These are phyloP conservation scores for Thermoascus crustaceus DNA, from an alignment of 2,329 filamentous ascomycete species.

Conservation along the genomic window DNA sequence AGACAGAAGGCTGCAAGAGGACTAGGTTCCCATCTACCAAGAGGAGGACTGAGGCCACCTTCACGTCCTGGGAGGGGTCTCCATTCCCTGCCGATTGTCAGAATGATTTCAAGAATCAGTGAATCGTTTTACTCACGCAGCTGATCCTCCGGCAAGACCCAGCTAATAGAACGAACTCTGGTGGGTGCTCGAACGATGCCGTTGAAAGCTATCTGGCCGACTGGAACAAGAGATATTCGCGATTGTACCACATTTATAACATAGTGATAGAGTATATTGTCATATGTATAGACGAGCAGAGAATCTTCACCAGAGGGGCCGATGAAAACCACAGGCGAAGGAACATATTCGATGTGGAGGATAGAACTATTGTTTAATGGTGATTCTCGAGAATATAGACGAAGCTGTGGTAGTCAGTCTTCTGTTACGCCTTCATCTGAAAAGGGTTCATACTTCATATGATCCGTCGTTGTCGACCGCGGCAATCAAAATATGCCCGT, in stretches of 20 bases:
- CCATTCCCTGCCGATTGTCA: slow-evolving; percentile 53
- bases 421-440: not conserved
- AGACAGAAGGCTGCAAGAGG: slow-evolving; percentile 76
- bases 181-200: slow-evolving; percentile 92
- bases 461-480: slow-evolving; percentile 79
- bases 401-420: slow-evolving; percentile 45
- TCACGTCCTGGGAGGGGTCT: slow-evolving; percentile 91
- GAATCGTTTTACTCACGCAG: slow-evolving; percentile 46
- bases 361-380: slow-evolving; percentile 64
- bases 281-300: slow-evolving; percentile 90
- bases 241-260: slow-evolving; percentile 66
- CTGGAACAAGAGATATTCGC: slow-evolving; percentile 74
- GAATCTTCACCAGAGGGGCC: slow-evolving; percentile 89
- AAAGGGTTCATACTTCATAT: slow-evolving; percentile 52
- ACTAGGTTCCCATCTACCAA: slow-evolving; percentile 97
- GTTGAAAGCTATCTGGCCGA: slow-evolving; percentile 97
- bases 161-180: slow-evolving; percentile 84
- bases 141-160: slow-evolving; percentile 89
- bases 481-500: slow-evolving; percentile 87
- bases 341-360: slow-evolving; percentile 68
- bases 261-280: slow-evolving; percentile 92
- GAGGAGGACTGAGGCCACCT: slow-evolving; percentile 86
- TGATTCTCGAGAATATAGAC: slow-evolving; percentile 85
- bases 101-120: slow-evolving; percentile 3
- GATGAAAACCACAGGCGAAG: slow-evolving; percentile 81